A percentile compares a stretch with the other conserved stretches of the same genome.
phyloP scores from a whole-genome alignment of 352 stramenopile genomes.

The Phytophthora niederhauseri region DNA sequence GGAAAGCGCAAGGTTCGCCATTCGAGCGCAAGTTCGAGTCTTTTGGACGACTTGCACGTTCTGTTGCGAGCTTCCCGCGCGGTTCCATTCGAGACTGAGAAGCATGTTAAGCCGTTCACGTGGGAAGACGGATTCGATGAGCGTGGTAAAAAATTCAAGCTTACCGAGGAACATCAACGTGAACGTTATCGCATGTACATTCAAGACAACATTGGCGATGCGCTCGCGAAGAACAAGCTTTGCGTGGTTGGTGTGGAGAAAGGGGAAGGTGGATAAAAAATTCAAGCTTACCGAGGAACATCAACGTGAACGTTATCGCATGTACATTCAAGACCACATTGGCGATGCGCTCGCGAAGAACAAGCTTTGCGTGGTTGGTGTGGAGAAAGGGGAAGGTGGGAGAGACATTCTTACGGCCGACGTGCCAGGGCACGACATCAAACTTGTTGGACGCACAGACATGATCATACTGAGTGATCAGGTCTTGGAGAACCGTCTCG shows the following conservation, averaged over 20 bases:
- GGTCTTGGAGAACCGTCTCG: slow-evolving; percentile 11
- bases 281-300: slow-evolving; percentile 29
- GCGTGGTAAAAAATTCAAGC: slow-evolving; percentile 14
- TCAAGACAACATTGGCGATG: slow-evolving; percentile 38
- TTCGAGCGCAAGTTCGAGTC: slow-evolving; percentile 16
- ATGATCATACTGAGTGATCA: slow-evolving; percentile 31
- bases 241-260: slow-evolving; percentile 14
- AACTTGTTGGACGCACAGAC: slow-evolving; percentile 32
- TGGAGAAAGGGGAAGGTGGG: slow-evolving; percentile 17
- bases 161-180: slow-evolving; percentile 24
- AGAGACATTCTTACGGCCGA: slow-evolving; percentile 25
- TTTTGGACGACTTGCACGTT: slow-evolving; percentile 17
- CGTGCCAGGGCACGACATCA: slow-evolving; percentile 27
- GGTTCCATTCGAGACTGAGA: slow-evolving; percentile 11
- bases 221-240: slow-evolving; percentile 23
- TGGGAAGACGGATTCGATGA: slow-evolving; percentile 26
- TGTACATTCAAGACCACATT: slow-evolving; percentile 37
- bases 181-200: slow-evolving; percentile 32
- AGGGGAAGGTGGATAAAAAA: slow-evolving; percentile 17
- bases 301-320: slow-evolving; percentile 28
- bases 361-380: slow-evolving; percentile 14
- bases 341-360: slow-evolving; percentile 32
- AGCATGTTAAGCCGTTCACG: slow-evolving; percentile 30
- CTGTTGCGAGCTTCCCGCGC: slow-evolving; percentile 9
- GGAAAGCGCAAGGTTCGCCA: slow-evolving; percentile 15